Conservation (phyloP, 2,329 filamentous ascomycete genomes). For the Helotiales sp. region DNA sequence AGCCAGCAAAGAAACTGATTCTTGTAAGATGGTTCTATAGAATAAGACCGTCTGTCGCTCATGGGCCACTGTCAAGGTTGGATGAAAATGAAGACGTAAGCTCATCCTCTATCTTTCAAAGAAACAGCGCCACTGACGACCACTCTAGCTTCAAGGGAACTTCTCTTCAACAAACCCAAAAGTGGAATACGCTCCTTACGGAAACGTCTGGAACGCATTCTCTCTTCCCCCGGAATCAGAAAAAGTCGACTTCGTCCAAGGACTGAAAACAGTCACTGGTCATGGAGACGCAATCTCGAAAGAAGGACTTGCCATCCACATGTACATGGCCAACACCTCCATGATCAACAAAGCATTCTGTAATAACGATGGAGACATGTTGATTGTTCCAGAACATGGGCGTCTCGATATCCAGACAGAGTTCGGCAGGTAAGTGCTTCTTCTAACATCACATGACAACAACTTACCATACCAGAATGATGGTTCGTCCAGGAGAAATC, state of each 20-base stretch:
- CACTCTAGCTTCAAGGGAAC: background rate
- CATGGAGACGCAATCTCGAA: slow-evolving; percentile 50
- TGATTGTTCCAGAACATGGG: slow-evolving; percentile 64
- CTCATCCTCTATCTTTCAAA: background rate
- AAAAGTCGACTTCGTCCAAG: slow-evolving; percentile 46
- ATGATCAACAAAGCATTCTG: slow-evolving; percentile 48
- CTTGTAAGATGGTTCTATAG: background rate
- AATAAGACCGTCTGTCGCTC: background rate
- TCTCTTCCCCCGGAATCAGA: slow-evolving; percentile 41
- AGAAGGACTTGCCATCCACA: slow-evolving; percentile 49
- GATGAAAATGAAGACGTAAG: background rate
- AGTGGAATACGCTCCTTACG: background rate
- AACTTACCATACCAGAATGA: slow-evolving; percentile 34
- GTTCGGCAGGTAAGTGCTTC: slow-evolving; percentile 18
- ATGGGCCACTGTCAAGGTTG: background rate
- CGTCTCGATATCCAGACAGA: slow-evolving; percentile 60
- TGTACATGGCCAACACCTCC: slow-evolving; percentile 47
- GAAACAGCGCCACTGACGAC: background rate
- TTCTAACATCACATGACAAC: background rate
- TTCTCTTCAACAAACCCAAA: background rate
- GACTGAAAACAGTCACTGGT: slow-evolving; percentile 49
- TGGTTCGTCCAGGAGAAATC: slow-evolving; percentile 64
- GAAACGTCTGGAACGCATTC: slow-evolving; percentile 1
- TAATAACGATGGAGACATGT: slow-evolving; percentile 63
- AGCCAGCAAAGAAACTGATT: background rate